Evolutionary conservation across 495 filamentous ascomycete species (phyloP).

Genomic region (Lasiosphaeriaceae sp.): DNA sequence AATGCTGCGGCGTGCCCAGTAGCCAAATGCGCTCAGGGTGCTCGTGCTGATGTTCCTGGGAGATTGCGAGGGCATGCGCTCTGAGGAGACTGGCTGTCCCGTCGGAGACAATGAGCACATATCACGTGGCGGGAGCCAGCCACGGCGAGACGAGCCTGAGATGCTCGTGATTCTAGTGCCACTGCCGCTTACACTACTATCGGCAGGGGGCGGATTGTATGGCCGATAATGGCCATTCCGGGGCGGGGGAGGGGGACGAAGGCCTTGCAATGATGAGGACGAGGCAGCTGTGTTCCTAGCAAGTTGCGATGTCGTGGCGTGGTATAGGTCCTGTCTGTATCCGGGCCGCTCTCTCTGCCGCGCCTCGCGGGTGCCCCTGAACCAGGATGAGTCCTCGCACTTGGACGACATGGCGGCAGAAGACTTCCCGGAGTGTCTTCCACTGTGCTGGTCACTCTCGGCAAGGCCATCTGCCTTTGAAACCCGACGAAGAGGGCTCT

Average conservation of each 20-base stretch:
- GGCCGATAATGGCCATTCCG: no score
- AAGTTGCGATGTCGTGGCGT: slow-evolving; percentile 19
- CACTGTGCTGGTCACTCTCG: neutral
- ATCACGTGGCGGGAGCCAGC: no score
- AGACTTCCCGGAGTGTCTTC: neutral
- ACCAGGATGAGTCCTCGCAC: neutral
- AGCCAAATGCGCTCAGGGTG: neutral
- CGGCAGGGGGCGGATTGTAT: no score
- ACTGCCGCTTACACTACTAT: no score
- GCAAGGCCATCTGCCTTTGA: neutral
- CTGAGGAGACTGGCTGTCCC: no score
- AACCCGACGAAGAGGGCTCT: neutral
- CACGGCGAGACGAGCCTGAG: no score
- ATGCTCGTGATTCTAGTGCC: no score
- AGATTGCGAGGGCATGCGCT: no score
- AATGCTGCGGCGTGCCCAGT: neutral
- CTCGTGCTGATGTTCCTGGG: neutral
- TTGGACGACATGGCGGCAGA: neutral
- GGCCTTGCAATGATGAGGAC: neutral
- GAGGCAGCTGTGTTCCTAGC: slow-evolving; percentile 2
- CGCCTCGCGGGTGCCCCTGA: neutral
- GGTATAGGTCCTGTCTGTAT: slow-evolving; percentile 17
- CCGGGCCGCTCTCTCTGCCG: neutral
- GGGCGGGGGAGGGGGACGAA: no score
- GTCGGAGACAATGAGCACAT: no score